These are phyloP conservation scores for Kingdonia uniflora DNA, from an alignment of 164 flowering plant genomes.

Conservation along the genomic window DNA sequence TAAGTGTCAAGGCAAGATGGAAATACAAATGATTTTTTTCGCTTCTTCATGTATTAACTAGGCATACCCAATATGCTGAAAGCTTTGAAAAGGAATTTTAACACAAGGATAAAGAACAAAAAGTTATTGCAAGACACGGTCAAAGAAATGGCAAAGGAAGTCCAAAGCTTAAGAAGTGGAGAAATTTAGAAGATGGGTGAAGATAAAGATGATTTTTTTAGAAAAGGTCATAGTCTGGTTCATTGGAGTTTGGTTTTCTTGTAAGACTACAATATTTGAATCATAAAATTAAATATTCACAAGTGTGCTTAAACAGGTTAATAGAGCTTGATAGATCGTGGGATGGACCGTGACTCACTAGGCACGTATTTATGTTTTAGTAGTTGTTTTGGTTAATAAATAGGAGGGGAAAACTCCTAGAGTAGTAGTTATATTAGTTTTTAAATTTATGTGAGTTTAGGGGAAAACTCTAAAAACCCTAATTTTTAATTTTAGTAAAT, in stretches of 20 bases:
- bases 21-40: too few relatives aligned
- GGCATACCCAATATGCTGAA: conserved; percentile 40
- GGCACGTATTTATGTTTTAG: too few relatives aligned
- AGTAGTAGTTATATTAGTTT: too few relatives aligned
- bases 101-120: conserved; percentile 89
- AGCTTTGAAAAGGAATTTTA: conserved; percentile 73
- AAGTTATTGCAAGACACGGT: conserved; percentile 95
- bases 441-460: too few relatives aligned
- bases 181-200: conserved; percentile 84
- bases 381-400: too few relatives aligned
- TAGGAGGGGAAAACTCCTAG: too few relatives aligned
- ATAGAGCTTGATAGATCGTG: too few relatives aligned
- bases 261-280: not conserved
- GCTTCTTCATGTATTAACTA: too few relatives aligned
- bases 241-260: conserved; percentile 1
- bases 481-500: too few relatives aligned
- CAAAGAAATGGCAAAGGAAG: conserved; percentile 97
- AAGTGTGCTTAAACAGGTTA: conserved; percentile 37
- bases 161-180: conserved; percentile 77
- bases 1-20: too few relatives aligned
- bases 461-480: too few relatives aligned
- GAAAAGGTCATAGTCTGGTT: conserved; percentile 34
- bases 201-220: conserved; percentile 86
- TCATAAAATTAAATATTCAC: not conserved
- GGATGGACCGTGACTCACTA: too few relatives aligned